Conservation (phyloP, 345 rosid species). For the Lumnitzera littorea region DNA sequence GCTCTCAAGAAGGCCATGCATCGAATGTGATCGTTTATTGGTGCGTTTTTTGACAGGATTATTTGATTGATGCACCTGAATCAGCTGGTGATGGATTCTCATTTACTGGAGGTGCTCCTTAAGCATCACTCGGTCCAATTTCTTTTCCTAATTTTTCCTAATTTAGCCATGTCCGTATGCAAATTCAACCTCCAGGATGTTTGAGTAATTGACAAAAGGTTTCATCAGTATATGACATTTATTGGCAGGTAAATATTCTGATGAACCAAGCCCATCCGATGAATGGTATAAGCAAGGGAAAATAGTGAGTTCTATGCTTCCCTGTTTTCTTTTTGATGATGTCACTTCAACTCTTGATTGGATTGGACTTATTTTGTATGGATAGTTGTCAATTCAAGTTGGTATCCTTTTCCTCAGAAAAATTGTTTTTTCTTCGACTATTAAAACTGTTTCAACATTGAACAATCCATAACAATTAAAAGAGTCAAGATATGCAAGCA, state of each 20-base stretch:
- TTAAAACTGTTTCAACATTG: too few relatives aligned
- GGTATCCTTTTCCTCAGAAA: neutral
- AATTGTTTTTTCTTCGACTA: neutral
- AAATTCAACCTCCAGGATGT: too few relatives aligned
- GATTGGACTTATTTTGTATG: neutral
- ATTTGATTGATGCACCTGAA: slow-evolving; percentile 78
- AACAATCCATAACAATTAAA: too few relatives aligned
- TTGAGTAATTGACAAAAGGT: neutral
- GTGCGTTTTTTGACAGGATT: slow-evolving; percentile 36
- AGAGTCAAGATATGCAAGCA: too few relatives aligned
- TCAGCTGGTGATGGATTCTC: slow-evolving; percentile 94
- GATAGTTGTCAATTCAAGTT: neutral
- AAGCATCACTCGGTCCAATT: neutral
- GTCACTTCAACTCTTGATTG: neutral
- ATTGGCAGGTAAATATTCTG: slow-evolving; percentile 70
- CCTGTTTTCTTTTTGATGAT: neutral
- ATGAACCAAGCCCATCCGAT: slow-evolving; percentile 68
- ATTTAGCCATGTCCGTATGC: neutral
- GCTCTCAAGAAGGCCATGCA: too few relatives aligned
- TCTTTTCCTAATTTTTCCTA: neutral
- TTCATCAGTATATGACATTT: neutral
- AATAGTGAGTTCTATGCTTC: slow-evolving; percentile 28
- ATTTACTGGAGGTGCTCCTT: slow-evolving; percentile 64
- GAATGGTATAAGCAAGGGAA: slow-evolving; percentile 89
- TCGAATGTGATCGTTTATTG: too few relatives aligned